A percentile compares a stretch with the other conserved stretches of the same genome.
Conservation (phyloP, 208 protist species). For the Leishmania arabica region DNA sequence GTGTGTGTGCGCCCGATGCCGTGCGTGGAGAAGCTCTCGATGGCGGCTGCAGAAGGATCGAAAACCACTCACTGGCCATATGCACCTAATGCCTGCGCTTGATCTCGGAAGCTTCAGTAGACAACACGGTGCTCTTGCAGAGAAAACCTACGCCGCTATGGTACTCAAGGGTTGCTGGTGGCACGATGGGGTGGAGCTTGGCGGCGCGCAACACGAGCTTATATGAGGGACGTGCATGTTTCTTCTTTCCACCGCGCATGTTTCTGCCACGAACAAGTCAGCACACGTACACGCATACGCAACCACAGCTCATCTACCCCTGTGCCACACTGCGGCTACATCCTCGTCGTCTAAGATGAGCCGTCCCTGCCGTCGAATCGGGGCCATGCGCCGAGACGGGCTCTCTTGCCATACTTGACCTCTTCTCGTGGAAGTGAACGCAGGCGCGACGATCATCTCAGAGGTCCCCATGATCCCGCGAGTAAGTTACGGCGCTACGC, state of each 20-base stretch:
- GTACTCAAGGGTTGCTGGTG: neutral
- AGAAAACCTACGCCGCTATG: neutral
- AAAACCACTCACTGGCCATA: neutral
- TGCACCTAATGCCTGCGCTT: neutral
- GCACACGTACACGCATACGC: neutral
- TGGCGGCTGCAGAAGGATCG: neutral
- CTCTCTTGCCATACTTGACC: neutral
- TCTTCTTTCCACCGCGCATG: neutral
- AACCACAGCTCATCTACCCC: neutral
- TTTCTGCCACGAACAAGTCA: neutral
- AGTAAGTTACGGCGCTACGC: too few species aligned
- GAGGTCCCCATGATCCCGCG: neutral
- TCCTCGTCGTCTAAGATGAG: neutral
- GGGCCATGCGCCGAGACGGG: too few species aligned
- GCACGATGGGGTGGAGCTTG: neutral
- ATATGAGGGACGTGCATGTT: neutral
- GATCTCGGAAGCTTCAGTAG: neutral
- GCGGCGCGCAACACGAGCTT: neutral
- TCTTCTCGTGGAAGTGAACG: neutral
- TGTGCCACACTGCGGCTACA: neutral
- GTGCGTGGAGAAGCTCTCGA: neutral
- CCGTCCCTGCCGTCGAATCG: neutral
- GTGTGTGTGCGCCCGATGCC: neutral
- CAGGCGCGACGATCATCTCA: neutral
- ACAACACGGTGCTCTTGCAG: neutral